Base-by-base conservation (phyloP, 2,329 filamentous ascomycete genomes). In the Ceratocystis smalleyi region DNA sequence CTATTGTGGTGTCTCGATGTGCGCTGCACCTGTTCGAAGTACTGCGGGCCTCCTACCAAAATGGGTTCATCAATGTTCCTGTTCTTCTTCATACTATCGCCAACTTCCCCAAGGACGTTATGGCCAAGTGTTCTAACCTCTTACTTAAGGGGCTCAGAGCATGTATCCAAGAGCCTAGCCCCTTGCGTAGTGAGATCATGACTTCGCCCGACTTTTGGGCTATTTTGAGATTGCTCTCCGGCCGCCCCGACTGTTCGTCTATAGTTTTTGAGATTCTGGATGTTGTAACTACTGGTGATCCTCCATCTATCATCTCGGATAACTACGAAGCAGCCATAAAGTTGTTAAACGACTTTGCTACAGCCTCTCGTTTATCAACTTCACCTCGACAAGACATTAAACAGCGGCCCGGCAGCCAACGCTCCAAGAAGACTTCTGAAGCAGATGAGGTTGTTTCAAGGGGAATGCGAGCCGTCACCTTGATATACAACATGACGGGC, bases 131-230 rank as follows among this genome's bases (percentile, higher is more conserved):
- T 17, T 87, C 91, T 0, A 78, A 84, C 40, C 82, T 89, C 3
- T 83, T 95, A 0, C 78, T 96, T 19, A 86, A 88, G 69, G 92
- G 92, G 0, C 77, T 99, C 30, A 83, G 85, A 55, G 79, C 85
- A 55, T 96, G 91, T 70, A 88, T 96, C 68, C 84, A 87, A 62
- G 83, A 87, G 66, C 84, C 89, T 0, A 85, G 85, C 30, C 84
- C 88, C 12, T 77, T 99, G 32, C 85, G 89, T 65, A 96, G 89
- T 69, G 92, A 97, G 75, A 88, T 97, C 69, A 95, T 95, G 75
- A 92, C 89, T 15, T 97, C 92, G 19, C 94, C 94, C 0, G 94
- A 99, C 71, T 97, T 99, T 74, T 99, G 94, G 94, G 87, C 87
- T 4, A 88, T 96, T 15, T 78, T 99, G 62, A 86, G 90, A 67